A percentile compares a stretch with the other conserved stretches of the same genome.
Evolutionary conservation across 2,329 filamentous ascomycete species (phyloP).

Genomic region (Aspergillus tanneri): DNA sequence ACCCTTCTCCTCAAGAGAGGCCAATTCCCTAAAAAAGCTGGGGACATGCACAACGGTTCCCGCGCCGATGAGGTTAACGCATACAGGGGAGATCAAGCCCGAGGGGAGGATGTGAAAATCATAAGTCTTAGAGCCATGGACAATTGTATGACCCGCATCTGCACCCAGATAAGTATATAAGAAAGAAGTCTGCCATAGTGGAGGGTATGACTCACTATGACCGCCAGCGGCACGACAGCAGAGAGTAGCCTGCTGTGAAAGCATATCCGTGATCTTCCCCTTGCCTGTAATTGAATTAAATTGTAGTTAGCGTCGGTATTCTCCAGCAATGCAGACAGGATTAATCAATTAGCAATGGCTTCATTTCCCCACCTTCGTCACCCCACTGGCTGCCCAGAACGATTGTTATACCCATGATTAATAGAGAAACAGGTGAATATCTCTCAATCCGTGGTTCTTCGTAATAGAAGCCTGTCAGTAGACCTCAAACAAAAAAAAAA

Average conservation of each 20-base stretch:
- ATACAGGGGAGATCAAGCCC: slow-evolving; percentile 45
- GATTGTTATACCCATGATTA: slow-evolving; percentile 41
- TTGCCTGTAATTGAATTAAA: slow-evolving; percentile 37
- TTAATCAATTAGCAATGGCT: not conserved
- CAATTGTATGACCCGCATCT: slow-evolving; percentile 51
- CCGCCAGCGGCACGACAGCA: slow-evolving; percentile 49
- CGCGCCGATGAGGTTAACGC: slow-evolving; percentile 49
- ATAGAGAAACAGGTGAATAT: not conserved
- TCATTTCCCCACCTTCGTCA: slow-evolving; percentile 42
- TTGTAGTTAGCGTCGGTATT: slow-evolving; percentile 6
- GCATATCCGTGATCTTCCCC: slow-evolving; percentile 50
- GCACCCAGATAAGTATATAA: slow-evolving; percentile 1
- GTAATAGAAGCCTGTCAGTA: too few relatives aligned
- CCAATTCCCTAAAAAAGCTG: slow-evolving; percentile 50
- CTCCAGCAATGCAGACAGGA: slow-evolving; percentile 2
- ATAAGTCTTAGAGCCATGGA: slow-evolving; percentile 47
- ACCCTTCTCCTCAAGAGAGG: slow-evolving; percentile 45
- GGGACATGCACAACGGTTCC: slow-evolving; percentile 50
- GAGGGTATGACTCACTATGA: slow-evolving; percentile 41
- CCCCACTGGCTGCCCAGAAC: slow-evolving; percentile 50
- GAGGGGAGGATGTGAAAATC: slow-evolving; percentile 52
- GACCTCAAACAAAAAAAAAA: too few relatives aligned
- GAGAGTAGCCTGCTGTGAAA: slow-evolving; percentile 45
- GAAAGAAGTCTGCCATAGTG: not conserved
- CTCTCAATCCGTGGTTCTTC: too few relatives aligned